Percentiles rank a stretch among this genome's conserved stretches.
phyloP scores from a whole-genome alignment of 2,329 filamentous ascomycete genomes.

The Thyridium curvatum region DNA sequence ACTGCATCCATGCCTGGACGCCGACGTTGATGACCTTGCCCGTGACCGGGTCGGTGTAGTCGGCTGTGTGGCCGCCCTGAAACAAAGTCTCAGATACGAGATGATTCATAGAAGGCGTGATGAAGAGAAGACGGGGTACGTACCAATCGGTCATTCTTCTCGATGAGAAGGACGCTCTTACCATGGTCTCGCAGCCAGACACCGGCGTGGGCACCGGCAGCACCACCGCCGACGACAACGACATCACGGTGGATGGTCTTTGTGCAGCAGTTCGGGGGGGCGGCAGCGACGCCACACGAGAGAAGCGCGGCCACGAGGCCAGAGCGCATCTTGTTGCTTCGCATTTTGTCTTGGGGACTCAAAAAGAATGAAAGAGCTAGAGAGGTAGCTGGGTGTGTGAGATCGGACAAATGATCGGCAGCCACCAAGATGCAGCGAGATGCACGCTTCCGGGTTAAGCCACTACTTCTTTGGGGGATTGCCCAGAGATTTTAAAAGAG shows the following conservation, averaged over 20 bases:
- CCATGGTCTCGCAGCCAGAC: constrained; percentile 7
- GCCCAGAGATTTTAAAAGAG: no score
- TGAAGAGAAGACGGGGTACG: background rate
- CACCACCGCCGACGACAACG: constrained; percentile 7
- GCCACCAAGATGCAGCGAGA: no score
- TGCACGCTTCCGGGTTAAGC: no score
- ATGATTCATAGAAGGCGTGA: background rate
- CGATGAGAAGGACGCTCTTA: constrained; percentile 6
- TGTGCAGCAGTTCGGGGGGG: background rate
- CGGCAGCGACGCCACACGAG: background rate
- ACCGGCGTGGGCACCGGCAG: constrained; percentile 7
- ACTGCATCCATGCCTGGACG: constrained; percentile 17
- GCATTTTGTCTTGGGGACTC: background rate
- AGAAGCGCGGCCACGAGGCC: background rate
- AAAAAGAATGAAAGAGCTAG: no score
- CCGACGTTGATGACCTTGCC: constrained; percentile 13
- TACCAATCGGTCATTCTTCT: constrained; percentile 6
- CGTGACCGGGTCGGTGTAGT: constrained; percentile 17
- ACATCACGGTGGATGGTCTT: constrained; percentile 5
- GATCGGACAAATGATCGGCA: no score
- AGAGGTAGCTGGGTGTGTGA: no score
- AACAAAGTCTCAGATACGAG: background rate
- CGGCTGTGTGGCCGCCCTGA: constrained; percentile 24
- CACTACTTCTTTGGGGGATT: no score
- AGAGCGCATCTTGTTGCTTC: background rate